Percentiles rank a stretch among this genome's conserved stretches.
These are phyloP conservation scores for Aspergillus glaucus DNA, from an alignment of 2,329 filamentous ascomycete genomes.

Conservation along the genomic window DNA sequence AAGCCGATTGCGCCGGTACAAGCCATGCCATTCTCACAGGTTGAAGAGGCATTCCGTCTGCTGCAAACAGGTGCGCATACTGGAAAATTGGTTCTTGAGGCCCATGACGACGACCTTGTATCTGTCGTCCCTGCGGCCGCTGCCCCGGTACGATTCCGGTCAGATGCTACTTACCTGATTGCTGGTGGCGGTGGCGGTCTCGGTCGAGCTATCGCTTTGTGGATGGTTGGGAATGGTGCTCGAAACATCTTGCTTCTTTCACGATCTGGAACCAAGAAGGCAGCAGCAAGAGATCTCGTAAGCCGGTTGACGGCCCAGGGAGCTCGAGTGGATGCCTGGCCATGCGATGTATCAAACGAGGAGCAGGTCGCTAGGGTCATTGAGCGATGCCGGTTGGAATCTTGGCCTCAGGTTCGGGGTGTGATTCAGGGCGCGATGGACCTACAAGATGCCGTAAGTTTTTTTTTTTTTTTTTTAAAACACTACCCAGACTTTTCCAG, in stretches of 20 bases:
- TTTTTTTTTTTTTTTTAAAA: not conserved
- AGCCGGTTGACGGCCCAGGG: slow-evolving; percentile 10
- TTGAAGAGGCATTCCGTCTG: slow-evolving; percentile 17
- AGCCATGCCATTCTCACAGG: slow-evolving; percentile 12
- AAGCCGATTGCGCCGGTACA: slow-evolving; percentile 5
- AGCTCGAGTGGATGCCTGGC: slow-evolving; percentile 9
- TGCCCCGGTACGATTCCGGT: too few species aligned
- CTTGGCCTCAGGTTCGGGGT: slow-evolving; percentile 22
- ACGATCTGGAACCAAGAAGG: slow-evolving; percentile 3
- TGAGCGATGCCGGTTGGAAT: slow-evolving; percentile 2
- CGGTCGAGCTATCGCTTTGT: slow-evolving; percentile 20
- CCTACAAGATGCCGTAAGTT: slow-evolving; percentile 5
- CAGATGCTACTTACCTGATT: slow-evolving; percentile 19
- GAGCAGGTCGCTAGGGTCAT: slow-evolving; percentile 9
- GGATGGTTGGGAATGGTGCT: slow-evolving; percentile 26
- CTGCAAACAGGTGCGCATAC: slow-evolving; percentile 16
- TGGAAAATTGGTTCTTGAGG: slow-evolving; percentile 16
- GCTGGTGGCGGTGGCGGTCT: slow-evolving; percentile 27
- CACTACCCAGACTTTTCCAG: not conserved
- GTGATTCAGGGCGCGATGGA: slow-evolving; percentile 28
- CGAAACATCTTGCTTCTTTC: slow-evolving; percentile 22
- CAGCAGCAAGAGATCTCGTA: slow-evolving; percentile 9
- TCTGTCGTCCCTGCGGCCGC: too few species aligned
- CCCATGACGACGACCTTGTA: too few species aligned
- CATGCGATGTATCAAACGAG: slow-evolving; percentile 20